Conservation (phyloP, 164 flowering plant species). For the Berberis thunbergii region DNA sequence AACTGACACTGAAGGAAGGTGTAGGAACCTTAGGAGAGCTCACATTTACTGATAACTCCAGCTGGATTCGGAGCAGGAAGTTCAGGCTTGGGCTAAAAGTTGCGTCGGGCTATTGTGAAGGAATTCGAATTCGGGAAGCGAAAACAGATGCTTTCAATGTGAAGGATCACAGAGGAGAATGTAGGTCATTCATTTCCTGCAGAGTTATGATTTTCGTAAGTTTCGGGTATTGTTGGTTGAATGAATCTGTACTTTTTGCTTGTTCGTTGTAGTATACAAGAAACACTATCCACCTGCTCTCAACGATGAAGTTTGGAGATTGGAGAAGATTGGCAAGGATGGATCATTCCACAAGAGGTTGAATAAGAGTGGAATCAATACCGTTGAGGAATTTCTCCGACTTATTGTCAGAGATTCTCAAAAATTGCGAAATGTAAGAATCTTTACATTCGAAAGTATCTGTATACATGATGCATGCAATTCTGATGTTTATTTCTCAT, state of each 20-base stretch:
- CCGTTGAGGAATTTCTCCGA: conserved; percentile 84
- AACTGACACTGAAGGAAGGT: conserved; percentile 78
- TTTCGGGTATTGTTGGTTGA: not conserved
- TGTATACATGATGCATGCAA: not conserved
- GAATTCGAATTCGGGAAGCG: conserved; percentile 84
- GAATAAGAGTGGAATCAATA: conserved; percentile 58
- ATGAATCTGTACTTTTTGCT: conserved; percentile 5
- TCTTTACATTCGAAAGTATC: not conserved
- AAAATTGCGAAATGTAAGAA: conserved; percentile 66
- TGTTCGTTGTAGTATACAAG: conserved; percentile 71
- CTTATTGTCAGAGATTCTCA: conserved; percentile 74
- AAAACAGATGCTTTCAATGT: conserved; percentile 93
- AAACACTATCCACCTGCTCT: conserved; percentile 95
- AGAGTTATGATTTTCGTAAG: not conserved
- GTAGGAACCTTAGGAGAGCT: conserved; percentile 90
- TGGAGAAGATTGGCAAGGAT: conserved; percentile 97
- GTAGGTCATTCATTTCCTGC: conserved; percentile 30
- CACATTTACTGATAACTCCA: conserved; percentile 93
- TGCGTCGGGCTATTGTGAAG: conserved; percentile 66
- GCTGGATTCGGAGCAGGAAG: conserved; percentile 96
- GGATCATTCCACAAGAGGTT: conserved; percentile 93
- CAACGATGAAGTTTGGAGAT: conserved; percentile 87
- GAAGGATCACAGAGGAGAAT: conserved; percentile 97
- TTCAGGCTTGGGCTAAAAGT: conserved; percentile 89
- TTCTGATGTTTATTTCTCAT: conserved; percentile 1